Base-by-base conservation (phyloP, 306 rosid species). In the Castanea mollissima region DNA sequence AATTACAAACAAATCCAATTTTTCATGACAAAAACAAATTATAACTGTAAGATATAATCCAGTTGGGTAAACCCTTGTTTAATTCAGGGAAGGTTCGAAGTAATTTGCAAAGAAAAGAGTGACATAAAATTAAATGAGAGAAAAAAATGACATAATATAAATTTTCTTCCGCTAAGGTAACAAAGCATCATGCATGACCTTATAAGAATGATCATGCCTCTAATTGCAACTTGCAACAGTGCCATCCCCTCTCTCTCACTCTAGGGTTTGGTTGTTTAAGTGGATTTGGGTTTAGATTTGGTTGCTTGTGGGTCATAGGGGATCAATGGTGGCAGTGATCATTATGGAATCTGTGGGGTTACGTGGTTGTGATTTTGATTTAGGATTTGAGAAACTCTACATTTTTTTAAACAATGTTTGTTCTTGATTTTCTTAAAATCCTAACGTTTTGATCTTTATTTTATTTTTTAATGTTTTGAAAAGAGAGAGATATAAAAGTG, bases 41-140 rank as follows among this genome's bases (percentile, higher is more conserved):
- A 18, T 35, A 95, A 98, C 99, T 93, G 86, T 91, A 95, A 80
- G 93, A 93, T 68, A 93, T 87, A 54, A 95, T 88, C 80, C 98
- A 80, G 0, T 23, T 2, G 0, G 99, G 96, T 78, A 83, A 93
- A 1, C 0, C 0, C 0, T 14, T 23, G 10, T 90, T 91, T 5
- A 90, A 35, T 54, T 0, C 65, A 4, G 64, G 38, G 65, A 90
- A 95, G 8, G 97, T 74, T 0, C 57, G 32, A 13, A 95, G 78
- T 5, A 82, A 79, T 21, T 95, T 98, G 87, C 99, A 91, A 80
- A 31, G 68, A 77, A 54, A 41, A 18, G 16, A 20, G 21, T 20
- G 51, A 20, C 1, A 3, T 49, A 52, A 5, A 38, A 9, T 6
- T 23, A 63, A 34, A 18, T 2, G 8, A 52, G 0, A 15, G 7